phyloP scores from a whole-genome alignment of 345 rosid species.

The Salix brachista region DNA sequence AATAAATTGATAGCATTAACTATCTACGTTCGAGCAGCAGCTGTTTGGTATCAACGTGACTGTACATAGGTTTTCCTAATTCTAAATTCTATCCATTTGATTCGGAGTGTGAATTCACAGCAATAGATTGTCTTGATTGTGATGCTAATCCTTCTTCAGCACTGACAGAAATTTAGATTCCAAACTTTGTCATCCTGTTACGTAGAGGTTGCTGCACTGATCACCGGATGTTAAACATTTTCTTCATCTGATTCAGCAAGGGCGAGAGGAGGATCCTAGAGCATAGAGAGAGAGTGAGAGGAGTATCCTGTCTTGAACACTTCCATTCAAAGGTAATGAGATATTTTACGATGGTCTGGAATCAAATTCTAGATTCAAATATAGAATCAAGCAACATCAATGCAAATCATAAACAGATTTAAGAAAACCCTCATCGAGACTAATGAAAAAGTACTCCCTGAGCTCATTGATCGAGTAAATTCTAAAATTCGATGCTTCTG shows the following conservation, averaged over 20 bases:
- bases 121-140: background rate
- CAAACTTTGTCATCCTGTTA: background rate
- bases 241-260: conserved; percentile 39
- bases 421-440: background rate
- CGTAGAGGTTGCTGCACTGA: background rate
- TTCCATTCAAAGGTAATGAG: background rate
- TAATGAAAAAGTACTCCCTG: background rate
- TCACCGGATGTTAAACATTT: conserved; percentile 36
- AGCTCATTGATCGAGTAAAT: no score
- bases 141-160: background rate
- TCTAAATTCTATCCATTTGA: background rate
- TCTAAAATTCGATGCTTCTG: background rate
- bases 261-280: conserved; percentile 27
- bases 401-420: background rate
- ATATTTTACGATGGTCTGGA: background rate
- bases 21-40: background rate
- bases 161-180: background rate
- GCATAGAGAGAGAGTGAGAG: background rate
- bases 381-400: no score
- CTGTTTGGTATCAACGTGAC: background rate
- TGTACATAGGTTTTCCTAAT: background rate
- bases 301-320: background rate
- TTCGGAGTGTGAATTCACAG: background rate
- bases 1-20: no score
- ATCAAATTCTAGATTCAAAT: background rate